Conservation (phyloP, 176 grass and related monocot genomes). For the Eleusine coracana region DNA sequence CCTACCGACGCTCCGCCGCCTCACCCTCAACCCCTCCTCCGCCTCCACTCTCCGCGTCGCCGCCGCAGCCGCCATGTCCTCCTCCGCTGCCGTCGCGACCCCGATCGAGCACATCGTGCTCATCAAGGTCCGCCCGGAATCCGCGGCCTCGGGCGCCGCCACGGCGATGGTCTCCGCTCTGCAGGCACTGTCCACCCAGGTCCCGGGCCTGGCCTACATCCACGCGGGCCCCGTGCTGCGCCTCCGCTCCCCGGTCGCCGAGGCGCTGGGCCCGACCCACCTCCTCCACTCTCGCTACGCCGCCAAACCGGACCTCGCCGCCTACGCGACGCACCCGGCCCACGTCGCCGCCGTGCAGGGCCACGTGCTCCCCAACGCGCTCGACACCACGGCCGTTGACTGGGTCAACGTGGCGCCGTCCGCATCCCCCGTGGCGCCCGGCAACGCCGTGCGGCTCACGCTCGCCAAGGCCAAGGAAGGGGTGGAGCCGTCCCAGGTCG, state of each 20-base stretch:
- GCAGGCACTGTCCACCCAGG: conserved; percentile 49
- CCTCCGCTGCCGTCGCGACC: conserved; percentile 23
- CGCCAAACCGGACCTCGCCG: conserved; percentile 69
- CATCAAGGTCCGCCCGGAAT: conserved; percentile 72
- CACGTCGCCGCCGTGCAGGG: conserved; percentile 82
- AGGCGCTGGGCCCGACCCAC: conserved; percentile 69
- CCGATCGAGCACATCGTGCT: conserved; percentile 91
- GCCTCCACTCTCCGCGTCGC: conserved; percentile 29
- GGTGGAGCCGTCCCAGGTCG: conserved; percentile 42
- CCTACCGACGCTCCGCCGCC: conserved; percentile 48
- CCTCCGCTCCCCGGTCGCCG: conserved; percentile 68
- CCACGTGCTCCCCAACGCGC: conserved; percentile 60
- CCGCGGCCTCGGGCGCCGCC: conserved; percentile 49
- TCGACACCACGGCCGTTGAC: conserved; percentile 76
- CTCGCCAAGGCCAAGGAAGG: conserved; percentile 72
- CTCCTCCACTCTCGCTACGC: conserved; percentile 83
- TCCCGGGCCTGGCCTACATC: conserved; percentile 70
- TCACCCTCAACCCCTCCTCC: conserved; percentile 34
- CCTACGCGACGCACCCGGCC: conserved; percentile 64
- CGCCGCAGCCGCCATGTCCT: conserved; percentile 38
- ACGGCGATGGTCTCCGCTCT: conserved; percentile 66
- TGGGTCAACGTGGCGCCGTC: conserved; percentile 62
- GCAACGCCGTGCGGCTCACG: conserved; percentile 65
- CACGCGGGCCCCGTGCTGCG: conserved; percentile 69
- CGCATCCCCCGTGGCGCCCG: conserved; percentile 41